A percentile compares a stretch with the other conserved stretches of the same genome.
phyloP scores from a whole-genome alignment of 208 protist genomes.

The Borovskyia barvae region DNA sequence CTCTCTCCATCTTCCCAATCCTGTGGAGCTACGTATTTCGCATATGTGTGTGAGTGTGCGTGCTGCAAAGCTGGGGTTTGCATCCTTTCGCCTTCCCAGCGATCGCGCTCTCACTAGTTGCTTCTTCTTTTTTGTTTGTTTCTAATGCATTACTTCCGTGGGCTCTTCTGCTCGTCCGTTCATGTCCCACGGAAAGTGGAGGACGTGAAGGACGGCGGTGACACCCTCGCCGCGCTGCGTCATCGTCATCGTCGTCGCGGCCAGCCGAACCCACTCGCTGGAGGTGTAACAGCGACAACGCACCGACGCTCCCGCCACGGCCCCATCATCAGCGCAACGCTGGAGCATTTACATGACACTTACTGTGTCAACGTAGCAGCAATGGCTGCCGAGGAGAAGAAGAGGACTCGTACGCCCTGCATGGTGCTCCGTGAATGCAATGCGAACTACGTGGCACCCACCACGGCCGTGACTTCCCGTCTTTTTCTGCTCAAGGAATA shows the following conservation, averaged over 20 bases:
- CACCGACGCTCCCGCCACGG: background rate
- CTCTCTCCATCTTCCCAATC: no score
- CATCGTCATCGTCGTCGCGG: no score
- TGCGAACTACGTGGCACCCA: conserved; percentile 1
- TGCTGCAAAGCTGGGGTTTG: no score
- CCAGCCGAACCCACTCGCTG: background rate
- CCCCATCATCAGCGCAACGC: background rate
- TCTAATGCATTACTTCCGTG: conserved; percentile 16
- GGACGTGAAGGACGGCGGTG: no score
- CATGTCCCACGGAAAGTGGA: no score
- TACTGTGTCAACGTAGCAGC: conserved; percentile 10
- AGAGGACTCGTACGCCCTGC: background rate
- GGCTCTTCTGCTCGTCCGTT: conserved; percentile 9
- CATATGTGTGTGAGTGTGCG: no score
- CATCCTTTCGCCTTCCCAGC: no score
- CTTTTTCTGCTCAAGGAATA: conserved; percentile 12
- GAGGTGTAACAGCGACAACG: background rate
- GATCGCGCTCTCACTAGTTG: no score
- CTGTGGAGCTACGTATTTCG: no score
- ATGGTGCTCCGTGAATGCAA: conserved; percentile 22
- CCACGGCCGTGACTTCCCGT: background rate
- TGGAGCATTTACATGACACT: conserved; percentile 17
- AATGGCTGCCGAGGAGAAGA: background rate
- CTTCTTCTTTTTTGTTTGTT: conserved; percentile 4
- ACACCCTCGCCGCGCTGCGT: no score